Evolutionary conservation across 441 rosid species (phyloP).

Genomic region (Brassica hybrid): DNA sequence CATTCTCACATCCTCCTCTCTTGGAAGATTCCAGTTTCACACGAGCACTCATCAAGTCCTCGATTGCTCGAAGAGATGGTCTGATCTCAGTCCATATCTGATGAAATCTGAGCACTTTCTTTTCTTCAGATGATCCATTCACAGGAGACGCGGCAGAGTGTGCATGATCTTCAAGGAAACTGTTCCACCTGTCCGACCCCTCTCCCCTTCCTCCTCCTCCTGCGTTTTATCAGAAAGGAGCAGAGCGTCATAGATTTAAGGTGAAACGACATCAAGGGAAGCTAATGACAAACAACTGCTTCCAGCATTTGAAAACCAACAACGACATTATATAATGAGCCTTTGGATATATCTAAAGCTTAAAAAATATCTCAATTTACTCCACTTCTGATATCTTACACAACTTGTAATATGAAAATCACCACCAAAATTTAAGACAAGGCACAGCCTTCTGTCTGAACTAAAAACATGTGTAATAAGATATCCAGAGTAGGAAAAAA

Average conservation of each 20-base stretch:
- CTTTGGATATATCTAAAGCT: neutral
- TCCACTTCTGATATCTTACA: conserved; percentile 2
- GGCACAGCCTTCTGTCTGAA: neutral
- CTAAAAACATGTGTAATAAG: neutral
- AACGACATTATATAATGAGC: neutral
- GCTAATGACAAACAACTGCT: neutral
- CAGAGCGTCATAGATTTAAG: neutral
- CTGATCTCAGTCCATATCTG: conserved; percentile 83
- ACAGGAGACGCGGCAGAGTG: conserved; percentile 51
- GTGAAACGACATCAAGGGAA: neutral
- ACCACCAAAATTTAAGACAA: neutral
- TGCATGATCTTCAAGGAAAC: conserved; percentile 68
- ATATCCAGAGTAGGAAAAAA: conserved; percentile 9
- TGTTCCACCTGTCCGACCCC: conserved; percentile 88
- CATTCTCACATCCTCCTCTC: conserved; percentile 58
- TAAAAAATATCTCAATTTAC: neutral
- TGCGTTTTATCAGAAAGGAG: conserved; percentile 31
- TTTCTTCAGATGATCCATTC: conserved; percentile 25
- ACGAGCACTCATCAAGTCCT: conserved; percentile 80
- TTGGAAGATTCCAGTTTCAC: conserved; percentile 57
- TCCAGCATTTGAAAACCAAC: neutral
- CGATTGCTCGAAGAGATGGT: conserved; percentile 67
- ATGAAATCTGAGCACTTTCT: conserved; percentile 49
- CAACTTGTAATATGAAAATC: neutral
- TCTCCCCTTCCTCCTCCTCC: conserved; percentile 99